Evolutionary conservation across 805 yeast species (phyloP), one percentile per base, ranked within the genome.

Genomic region (Pichia nakasei): DNA sequence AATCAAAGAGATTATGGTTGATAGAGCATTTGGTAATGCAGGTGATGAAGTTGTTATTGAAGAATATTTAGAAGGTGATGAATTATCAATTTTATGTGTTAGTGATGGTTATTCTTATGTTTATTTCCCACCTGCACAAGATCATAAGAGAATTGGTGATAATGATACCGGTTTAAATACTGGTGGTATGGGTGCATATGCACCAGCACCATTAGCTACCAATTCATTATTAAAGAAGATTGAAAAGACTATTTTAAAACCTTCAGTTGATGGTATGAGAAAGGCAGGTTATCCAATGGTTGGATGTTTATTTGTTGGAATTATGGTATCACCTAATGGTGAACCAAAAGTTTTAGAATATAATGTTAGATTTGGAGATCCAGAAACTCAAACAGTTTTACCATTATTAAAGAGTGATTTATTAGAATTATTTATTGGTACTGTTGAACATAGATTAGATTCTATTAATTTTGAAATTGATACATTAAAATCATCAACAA

Each of bases 141-240:
- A 93, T 62, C 99, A 93, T 68, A 93, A 93, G 70, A 81, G 98
- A 64, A 75, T 84, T 53, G 95, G 95, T 44, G 86, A 94, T 57
- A 89, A 89, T 48, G 99, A 93, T 63, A 70, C 79, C 34, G 99
- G 99, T 22, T 73, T 91, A 50, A 93, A 93, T 68, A 93, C 99
- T 33, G 99, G 99, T 54, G 99, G 99, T 51, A 93, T 93, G 99
- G 99, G 99, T 51, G 95, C 97, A 8, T 93, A 93, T 59, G 93
- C 97, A 8, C 99, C 99, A 27, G 95, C 97, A 11, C 98, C 98
- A 45, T 72, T 87, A 50, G 97, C 94, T 18, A 86, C 97, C 18
- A 80, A 86, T 2, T 71, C 74, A 21, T 61, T 93, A 32, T 64
- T 89, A 56, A 67, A 72, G 48, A 71, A 79, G 63, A 88, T 93